Evolutionary conservation across 192 early-diverging fungal genomes (phyloP), one percentile per base, ranked within the genome.

Genomic region (Mortierella claussenii): DNA sequence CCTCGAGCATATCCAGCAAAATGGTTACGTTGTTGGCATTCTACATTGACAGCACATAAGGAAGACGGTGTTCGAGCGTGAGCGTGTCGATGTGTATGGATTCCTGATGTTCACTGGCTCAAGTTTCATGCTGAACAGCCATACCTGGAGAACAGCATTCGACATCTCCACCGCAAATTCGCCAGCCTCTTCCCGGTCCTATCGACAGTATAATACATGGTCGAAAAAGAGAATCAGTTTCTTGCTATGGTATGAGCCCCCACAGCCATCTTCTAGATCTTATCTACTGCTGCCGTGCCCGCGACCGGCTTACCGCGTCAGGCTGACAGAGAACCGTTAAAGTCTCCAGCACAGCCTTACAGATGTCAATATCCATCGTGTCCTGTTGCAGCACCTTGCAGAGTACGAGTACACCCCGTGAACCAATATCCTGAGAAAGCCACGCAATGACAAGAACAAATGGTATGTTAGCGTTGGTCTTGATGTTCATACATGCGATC

Each of bases 331-430:
- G 63, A 18, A 91, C 85, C 26, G 87, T 92, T n/a, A 97, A 80
- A n/a, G 93, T 93, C 64, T 99, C 97, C 43, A 97, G 75, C 26
- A 92, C 84, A 9, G 93, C 88, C 78, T 96, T 97, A 49, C 89
- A 82, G 55, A 93, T 91, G 63, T 96, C 93, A 18, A 91, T 85
- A 75, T 99, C 97, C 71, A 88, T 88, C 32, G 85, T 85, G 79
- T 97, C 95, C 60, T 89, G 89, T 57, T 86, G 87, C 32, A 99
- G 68, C 2, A 92, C 85, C 33, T 89, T 87, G 27, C 95, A 84
- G 21, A 99, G 86, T 10, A 89, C 89, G 1, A 78, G 56, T 27
- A 97, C 83, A 10, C 91, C 91, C 23, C 88, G 90, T 0, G 92
- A 89, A 2, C 95, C 97, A 30, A 97, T 94, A 65, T 94, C 90